A percentile compares a stretch with the other conserved stretches of the same genome.
Evolutionary conservation across 2,329 filamentous ascomycete genomes (phyloP).

Genomic region (Lachnellula willkommii): DNA sequence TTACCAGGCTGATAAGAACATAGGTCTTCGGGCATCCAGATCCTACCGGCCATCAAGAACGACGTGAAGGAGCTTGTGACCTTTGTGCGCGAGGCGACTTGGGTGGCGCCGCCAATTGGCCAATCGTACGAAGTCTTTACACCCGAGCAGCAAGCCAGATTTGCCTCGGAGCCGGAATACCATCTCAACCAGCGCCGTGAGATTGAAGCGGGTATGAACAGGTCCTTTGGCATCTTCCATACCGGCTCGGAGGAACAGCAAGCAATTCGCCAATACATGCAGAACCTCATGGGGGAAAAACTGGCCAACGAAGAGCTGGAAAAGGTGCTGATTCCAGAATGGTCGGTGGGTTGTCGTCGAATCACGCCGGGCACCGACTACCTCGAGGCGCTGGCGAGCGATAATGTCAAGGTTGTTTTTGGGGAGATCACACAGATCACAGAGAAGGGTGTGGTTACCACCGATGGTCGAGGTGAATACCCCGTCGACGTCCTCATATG

Average conservation of each 20-base stretch:
- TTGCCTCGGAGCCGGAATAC: slow-evolving; percentile 9
- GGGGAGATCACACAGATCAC: too few species aligned
- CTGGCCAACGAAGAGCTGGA: slow-evolving; percentile 11
- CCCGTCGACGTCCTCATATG: too few species aligned
- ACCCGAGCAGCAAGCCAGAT: too few species aligned
- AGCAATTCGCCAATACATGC: slow-evolving; percentile 7
- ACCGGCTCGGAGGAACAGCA: slow-evolving; percentile 16
- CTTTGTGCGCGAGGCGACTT: too few species aligned
- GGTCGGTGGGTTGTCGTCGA: slow-evolving; percentile 36
- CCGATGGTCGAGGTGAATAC: too few species aligned
- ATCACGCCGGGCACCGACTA: slow-evolving; percentile 41
- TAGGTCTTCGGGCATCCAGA: slow-evolving; percentile 50
- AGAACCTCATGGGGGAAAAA: slow-evolving; percentile 15
- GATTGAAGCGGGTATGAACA: background rate
- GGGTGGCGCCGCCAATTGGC: slow-evolving; percentile 41
- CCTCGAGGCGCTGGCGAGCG: slow-evolving; percentile 30
- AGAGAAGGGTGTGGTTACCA: too few species aligned
- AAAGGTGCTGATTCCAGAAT: slow-evolving; percentile 23
- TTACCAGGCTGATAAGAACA: slow-evolving; percentile 27
- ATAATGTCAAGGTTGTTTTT: background rate
- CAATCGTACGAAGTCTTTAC: slow-evolving; percentile 19
- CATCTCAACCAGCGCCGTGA: background rate
- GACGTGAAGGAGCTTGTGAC: slow-evolving; percentile 36
- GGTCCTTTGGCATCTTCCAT: slow-evolving; percentile 9
- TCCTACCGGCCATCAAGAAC: slow-evolving; percentile 43